Conservation (phyloP, 176 grass and related monocot genomes). For the Guadua angustifolia region DNA sequence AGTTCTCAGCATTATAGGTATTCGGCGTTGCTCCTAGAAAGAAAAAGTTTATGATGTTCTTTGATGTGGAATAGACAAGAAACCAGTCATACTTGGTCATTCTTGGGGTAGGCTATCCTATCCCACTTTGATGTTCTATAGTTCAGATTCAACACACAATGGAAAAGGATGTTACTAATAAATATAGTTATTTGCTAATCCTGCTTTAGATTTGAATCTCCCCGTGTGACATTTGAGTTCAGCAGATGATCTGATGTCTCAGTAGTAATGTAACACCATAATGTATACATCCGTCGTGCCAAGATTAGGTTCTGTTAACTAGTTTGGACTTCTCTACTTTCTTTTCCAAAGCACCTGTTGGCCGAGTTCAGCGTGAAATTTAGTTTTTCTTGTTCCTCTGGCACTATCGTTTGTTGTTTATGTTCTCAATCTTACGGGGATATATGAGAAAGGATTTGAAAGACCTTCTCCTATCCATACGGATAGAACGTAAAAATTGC, state of each 20-base stretch:
- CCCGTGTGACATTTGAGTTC: background rate
- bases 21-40: background rate
- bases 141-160: too few species aligned
- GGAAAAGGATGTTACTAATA: background rate
- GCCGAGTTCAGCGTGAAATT: too few species aligned
- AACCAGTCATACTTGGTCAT: background rate
- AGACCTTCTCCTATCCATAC: conserved; percentile 94
- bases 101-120: background rate
- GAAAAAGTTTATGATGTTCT: background rate
- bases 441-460: conserved; percentile 97
- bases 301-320: too few species aligned
- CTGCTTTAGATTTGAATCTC: conserved; percentile 13
- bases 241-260: conserved; percentile 7
- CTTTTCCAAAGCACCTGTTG: too few species aligned
- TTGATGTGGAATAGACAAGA: background rate
- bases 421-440: conserved; percentile 68
- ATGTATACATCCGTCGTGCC: too few species aligned
- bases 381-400: background rate
- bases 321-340: too few species aligned
- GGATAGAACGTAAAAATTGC: too few species aligned
- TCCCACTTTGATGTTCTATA: background rate
- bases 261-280: background rate
- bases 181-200: background rate
- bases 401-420: background rate
- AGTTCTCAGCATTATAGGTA: conserved; percentile 6